phyloP scores from a whole-genome alignment of 805 yeast genomes.

The Saccharomycopsis babjevae region DNA sequence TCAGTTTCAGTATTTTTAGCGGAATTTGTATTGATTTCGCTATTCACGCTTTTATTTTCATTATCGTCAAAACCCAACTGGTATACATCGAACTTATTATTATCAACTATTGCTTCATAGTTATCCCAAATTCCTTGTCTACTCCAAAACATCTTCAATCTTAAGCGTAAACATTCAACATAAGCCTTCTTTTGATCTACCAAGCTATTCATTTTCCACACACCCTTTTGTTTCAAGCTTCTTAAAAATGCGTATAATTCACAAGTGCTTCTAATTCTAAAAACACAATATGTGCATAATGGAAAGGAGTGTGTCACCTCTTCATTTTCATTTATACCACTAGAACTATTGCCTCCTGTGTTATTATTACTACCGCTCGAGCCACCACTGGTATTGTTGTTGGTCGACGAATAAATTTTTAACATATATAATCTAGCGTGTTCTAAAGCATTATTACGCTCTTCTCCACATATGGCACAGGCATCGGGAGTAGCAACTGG shows the following conservation, averaged over 20 bases:
- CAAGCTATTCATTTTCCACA: conserved; percentile 48
- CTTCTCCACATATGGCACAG: conserved; percentile 76
- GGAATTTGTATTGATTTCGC: not conserved
- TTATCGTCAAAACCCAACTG: conserved; percentile 2
- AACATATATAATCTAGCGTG: conserved; percentile 71
- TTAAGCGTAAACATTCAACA: conserved; percentile 39
- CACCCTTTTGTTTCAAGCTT: conserved; percentile 39
- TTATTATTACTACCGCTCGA: not conserved
- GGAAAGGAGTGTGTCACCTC: conserved; percentile 42
- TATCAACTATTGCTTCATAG: conserved; percentile 26
- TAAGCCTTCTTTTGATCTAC: conserved; percentile 43
- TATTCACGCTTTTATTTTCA: not conserved
- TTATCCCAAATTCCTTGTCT: conserved; percentile 71
- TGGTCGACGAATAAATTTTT: conserved; percentile 33
- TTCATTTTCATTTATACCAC: conserved; percentile 13
- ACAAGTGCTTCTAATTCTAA: conserved; percentile 70
- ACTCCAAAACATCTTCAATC: conserved; percentile 75
- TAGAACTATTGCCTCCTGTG: not conserved
- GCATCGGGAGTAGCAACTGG: conserved; percentile 35
- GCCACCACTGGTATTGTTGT: not conserved
- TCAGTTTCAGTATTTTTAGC: not conserved
- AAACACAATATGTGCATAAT: conserved; percentile 72
- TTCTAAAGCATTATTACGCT: conserved; percentile 55
- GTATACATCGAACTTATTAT: conserved; percentile 22
- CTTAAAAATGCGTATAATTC: conserved; percentile 74